phyloP scores from a whole-genome alignment of 2,329 filamentous ascomycete species.

The Pezicula rhizophila region DNA sequence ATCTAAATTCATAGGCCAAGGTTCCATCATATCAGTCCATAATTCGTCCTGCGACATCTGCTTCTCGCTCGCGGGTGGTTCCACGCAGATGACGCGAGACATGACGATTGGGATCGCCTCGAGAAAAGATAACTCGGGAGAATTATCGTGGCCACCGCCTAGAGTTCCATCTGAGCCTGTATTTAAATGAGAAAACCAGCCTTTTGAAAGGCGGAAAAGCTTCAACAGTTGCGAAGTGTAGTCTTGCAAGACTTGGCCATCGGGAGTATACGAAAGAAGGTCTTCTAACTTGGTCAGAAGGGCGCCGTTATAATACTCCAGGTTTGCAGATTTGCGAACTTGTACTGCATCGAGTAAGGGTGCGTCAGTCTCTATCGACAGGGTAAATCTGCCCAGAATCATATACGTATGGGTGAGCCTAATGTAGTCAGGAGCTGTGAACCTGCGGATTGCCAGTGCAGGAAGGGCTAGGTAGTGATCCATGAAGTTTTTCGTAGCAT shows the following conservation, averaged over 20 bases:
- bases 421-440: constrained; percentile 11
- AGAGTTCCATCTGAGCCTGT: too few species aligned
- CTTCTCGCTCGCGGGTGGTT: neutral
- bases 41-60: constrained; percentile 1
- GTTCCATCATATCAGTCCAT: constrained; percentile 7
- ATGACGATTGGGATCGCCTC: too few species aligned
- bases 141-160: too few species aligned
- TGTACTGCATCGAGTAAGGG: constrained; percentile 10
- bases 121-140: too few species aligned
- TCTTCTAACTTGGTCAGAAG: constrained; percentile 8
- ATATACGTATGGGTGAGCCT: constrained; percentile 14
- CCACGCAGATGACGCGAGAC: neutral
- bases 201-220: neutral
- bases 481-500: constrained; percentile 14
- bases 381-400: constrained; percentile 9
- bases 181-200: too few species aligned
- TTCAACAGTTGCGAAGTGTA: neutral
- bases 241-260: neutral
- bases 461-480: constrained; percentile 12
- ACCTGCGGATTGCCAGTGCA: neutral
- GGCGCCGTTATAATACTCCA: constrained; percentile 13
- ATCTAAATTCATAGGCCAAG: constrained; percentile 4
- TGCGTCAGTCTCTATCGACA: neutral
- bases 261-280: neutral
- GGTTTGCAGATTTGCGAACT: constrained; percentile 7